Evolutionary conservation across 2,329 filamentous ascomycete genomes (phyloP).

Genomic region (Pseudogymnoascus sp.): DNA sequence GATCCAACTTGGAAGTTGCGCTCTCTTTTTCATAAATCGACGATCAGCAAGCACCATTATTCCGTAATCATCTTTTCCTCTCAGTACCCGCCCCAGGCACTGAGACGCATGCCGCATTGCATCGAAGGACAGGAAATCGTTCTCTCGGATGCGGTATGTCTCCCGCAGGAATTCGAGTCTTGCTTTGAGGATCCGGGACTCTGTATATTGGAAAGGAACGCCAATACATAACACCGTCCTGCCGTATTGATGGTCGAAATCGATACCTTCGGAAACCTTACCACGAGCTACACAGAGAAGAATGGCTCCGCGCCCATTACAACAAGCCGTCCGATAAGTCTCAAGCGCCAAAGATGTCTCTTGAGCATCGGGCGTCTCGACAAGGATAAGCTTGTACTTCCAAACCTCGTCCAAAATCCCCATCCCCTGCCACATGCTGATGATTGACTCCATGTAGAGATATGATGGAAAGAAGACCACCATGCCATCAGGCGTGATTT

Average conservation of each 20-base stretch:
- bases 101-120: slow-evolving; percentile 99
- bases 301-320: slow-evolving; percentile 89
- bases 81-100: slow-evolving; percentile 84
- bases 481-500: slow-evolving; percentile 90
- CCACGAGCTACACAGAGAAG: slow-evolving; percentile 91
- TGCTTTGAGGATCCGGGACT: slow-evolving; percentile 92
- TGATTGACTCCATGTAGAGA: slow-evolving; percentile 98
- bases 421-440: slow-evolving; percentile 99
- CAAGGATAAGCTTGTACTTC: slow-evolving; percentile 97
- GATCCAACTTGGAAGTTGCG: slow-evolving; percentile 94
- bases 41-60: slow-evolving; percentile 97
- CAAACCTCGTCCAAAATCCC: slow-evolving; percentile 94
- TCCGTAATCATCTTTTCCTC: slow-evolving; percentile 98
- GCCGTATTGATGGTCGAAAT: slow-evolving; percentile 98
- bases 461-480: slow-evolving; percentile 99
- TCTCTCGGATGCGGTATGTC: slow-evolving; percentile 92
- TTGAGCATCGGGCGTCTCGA: slow-evolving; percentile 94
- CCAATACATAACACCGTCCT: slow-evolving; percentile 93
- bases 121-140: slow-evolving; percentile 96
- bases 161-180: slow-evolving; percentile 93
- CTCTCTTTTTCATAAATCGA: slow-evolving; percentile 83
- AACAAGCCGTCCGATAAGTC: slow-evolving; percentile 94
- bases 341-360: slow-evolving; percentile 93
- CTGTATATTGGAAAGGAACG: slow-evolving; percentile 97
- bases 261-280: slow-evolving; percentile 95